These are phyloP conservation scores for Tanacetum coccineum DNA, from an alignment of 129 eudicot genomes.

Conservation along the genomic window DNA sequence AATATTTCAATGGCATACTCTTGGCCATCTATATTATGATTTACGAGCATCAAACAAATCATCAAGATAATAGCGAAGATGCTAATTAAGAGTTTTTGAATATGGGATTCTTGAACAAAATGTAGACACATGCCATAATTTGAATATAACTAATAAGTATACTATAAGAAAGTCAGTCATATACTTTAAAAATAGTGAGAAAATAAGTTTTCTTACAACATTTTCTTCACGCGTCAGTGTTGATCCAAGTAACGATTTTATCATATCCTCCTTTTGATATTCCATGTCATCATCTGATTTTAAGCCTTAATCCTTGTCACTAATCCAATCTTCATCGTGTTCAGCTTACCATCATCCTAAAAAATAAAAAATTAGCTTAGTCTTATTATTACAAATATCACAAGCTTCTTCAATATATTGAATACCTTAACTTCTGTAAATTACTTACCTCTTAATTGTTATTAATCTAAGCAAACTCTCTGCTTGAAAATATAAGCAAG, in stretches of 20 bases:
- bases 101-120: no score
- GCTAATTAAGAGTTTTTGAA: no score
- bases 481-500: no score
- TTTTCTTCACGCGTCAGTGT: slow-evolving; percentile 53
- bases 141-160: no score
- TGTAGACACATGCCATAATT: no score
- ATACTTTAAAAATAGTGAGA: background rate
- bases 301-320: slow-evolving; percentile 44
- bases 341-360: slow-evolving; percentile 62
- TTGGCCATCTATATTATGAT: no score
- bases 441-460: no score
- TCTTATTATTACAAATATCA: background rate
- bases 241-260: slow-evolving; percentile 37
- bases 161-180: no score
- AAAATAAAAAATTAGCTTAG: slow-evolving; percentile 21
- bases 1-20: no score
- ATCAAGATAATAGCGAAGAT: no score
- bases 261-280: slow-evolving; percentile 47
- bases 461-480: no score
- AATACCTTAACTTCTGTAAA: background rate
- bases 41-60: no score
- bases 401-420: background rate
- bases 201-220: slow-evolving; percentile 57
- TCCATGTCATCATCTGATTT: slow-evolving; percentile 60
- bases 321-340: slow-evolving; percentile 70